Percentiles rank a stretch among this genome's conserved stretches.
phyloP scores from a whole-genome alignment of 176 grass and related monocot species.

The Thinopyrum elongatum region DNA sequence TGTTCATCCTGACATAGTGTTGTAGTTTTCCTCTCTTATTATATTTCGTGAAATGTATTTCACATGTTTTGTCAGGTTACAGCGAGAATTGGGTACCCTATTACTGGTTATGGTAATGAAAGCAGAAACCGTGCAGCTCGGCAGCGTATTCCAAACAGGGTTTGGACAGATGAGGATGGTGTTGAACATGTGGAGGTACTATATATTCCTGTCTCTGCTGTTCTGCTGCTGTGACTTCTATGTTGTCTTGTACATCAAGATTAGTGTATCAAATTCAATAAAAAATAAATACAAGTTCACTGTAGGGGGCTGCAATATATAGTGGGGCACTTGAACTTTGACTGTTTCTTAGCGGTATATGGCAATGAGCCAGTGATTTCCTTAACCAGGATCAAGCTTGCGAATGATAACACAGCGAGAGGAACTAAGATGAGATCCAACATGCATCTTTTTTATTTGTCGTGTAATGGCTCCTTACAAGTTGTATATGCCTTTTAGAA shows the following conservation, averaged over 20 bases:
- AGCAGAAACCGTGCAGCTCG: slow-evolving; percentile 81
- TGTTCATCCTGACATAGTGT: neutral
- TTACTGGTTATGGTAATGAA: slow-evolving; percentile 96
- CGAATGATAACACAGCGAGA: neutral
- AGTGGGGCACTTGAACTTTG: neutral
- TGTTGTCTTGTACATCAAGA: neutral
- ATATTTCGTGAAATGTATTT: neutral
- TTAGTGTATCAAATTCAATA: neutral
- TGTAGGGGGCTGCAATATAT: neutral
- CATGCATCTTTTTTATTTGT: neutral
- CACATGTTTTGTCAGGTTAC: slow-evolving; percentile 48
- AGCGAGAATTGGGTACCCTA: slow-evolving; percentile 64
- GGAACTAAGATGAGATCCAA: neutral
- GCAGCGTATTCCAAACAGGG: slow-evolving; percentile 72
- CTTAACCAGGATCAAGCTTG: neutral
- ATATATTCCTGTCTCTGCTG: slow-evolving; percentile 6
- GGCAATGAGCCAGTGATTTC: neutral
- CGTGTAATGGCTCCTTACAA: neutral
- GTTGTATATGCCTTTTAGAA: neutral
- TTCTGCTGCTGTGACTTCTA: neutral
- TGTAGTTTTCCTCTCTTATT: slow-evolving; percentile 14
- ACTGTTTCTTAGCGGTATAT: slow-evolving; percentile 23
- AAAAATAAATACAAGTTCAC: neutral
- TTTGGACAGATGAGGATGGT: slow-evolving; percentile 94
- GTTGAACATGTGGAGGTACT: slow-evolving; percentile 92